A percentile compares a stretch with the other conserved stretches of the same genome.
phyloP scores from a whole-genome alignment of 2,329 filamentous ascomycete genomes.

The Penicillium sp. region DNA sequence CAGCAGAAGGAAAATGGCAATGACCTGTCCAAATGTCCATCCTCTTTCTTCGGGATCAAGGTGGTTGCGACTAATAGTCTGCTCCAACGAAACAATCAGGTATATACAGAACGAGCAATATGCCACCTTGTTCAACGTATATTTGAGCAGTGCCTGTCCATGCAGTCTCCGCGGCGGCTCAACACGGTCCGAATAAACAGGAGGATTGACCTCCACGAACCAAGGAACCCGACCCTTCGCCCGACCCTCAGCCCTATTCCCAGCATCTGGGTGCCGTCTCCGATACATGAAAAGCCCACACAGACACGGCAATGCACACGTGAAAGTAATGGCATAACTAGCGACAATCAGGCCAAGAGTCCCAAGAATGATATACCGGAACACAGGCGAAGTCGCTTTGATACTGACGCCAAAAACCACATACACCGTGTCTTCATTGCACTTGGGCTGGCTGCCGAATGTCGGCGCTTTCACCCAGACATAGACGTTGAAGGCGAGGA shows the following conservation, averaged over 20 bases:
- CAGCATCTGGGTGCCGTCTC: conserved; percentile 2
- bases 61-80: conserved; percentile 16
- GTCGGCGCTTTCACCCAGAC: conserved; percentile 17
- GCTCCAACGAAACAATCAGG: conserved; percentile 20
- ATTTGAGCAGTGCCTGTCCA: conserved; percentile 10
- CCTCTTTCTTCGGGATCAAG: conserved; percentile 14
- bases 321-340: conserved; percentile 11
- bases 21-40: conserved; percentile 20
- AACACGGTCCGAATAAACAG: not conserved
- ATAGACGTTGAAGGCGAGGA: conserved; percentile 17
- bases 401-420: conserved; percentile 19
- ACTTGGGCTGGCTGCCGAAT: conserved; percentile 17
- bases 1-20: conserved; percentile 19
- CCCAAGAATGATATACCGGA: conserved; percentile 18
- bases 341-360: conserved; percentile 7
- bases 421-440: conserved; percentile 15
- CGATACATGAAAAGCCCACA: conserved; percentile 5
- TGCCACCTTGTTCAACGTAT: conserved; percentile 12
- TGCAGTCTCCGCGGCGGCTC: conserved; percentile 2
- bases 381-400: conserved; percentile 15
- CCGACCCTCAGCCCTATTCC: not conserved
- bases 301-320: conserved; percentile 14
- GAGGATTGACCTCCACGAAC: conserved; percentile 3
- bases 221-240: conserved; percentile 8
- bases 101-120: conserved; percentile 18